These are phyloP conservation scores for Talaromyces pinophilus DNA, from an alignment of 2,329 filamentous ascomycete species.

Conservation along the genomic window DNA sequence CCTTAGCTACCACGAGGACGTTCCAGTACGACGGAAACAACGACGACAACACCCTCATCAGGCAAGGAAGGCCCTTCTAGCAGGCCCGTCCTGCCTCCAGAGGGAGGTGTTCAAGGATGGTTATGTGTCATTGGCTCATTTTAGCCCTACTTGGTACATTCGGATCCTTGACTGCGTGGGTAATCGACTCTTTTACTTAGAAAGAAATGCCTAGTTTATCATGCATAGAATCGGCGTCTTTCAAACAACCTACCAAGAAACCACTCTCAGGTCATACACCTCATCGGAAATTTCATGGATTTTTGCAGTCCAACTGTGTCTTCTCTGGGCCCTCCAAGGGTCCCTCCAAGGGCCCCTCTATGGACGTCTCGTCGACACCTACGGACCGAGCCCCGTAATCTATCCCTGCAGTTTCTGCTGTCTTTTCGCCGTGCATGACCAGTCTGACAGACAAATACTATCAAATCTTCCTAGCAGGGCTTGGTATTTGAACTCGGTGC, in stretches of 20 bases:
- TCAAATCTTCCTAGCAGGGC: conserved; percentile 50
- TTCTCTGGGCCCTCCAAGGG: conserved; percentile 48
- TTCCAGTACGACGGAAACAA: background rate
- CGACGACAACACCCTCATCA: background rate
- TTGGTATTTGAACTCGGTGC: conserved; percentile 49
- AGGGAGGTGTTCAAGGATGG: conserved; percentile 40
- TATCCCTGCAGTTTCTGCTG: conserved; percentile 41
- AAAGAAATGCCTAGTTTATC: background rate
- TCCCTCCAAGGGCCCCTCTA: conserved; percentile 47
- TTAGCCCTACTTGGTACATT: conserved; percentile 36
- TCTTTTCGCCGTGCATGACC: conserved; percentile 50
- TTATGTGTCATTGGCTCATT: conserved; percentile 35
- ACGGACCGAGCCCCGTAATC: conserved; percentile 42
- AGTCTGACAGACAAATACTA: conserved; percentile 46
- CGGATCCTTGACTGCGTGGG: conserved; percentile 28
- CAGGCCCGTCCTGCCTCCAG: conserved; percentile 40
- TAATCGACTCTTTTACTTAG: background rate
- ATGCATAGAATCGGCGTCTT: conserved; percentile 26
- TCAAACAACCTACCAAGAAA: conserved; percentile 30
- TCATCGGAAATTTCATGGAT: conserved; percentile 48
- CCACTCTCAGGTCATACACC: conserved; percentile 27
- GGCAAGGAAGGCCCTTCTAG: background rate
- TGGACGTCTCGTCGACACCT: conserved; percentile 49
- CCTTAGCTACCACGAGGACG: too few relatives aligned
- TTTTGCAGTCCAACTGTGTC: conserved; percentile 42